Conservation (phyloP, 1,139 yeast genomes). For the Debaryomycetaceae sp. region DNA sequence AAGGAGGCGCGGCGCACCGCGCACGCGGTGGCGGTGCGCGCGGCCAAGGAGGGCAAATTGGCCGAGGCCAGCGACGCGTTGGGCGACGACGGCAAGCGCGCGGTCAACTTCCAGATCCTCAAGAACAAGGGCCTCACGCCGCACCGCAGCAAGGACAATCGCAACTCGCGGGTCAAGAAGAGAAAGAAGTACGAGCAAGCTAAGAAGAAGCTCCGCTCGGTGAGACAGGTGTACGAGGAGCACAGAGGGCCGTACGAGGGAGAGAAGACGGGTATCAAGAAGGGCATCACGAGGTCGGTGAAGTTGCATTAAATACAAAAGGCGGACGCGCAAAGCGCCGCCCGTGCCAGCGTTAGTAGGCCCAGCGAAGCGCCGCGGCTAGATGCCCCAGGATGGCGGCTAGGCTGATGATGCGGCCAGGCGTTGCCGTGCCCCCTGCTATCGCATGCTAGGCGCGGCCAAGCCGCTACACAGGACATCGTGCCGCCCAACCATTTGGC, state of each 20-base stretch:
- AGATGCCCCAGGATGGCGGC: too few relatives aligned
- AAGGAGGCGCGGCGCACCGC: conserved; percentile 56
- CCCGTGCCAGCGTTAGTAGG: too few relatives aligned
- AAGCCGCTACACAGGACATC: too few relatives aligned
- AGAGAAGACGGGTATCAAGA: conserved; percentile 96
- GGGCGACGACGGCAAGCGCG: conserved; percentile 87
- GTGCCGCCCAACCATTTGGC: too few relatives aligned
- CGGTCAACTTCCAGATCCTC: conserved; percentile 86
- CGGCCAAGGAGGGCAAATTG: conserved; percentile 82
- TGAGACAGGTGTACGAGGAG: conserved; percentile 80
- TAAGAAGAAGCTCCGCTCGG: conserved; percentile 86
- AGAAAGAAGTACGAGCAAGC: conserved; percentile 95
- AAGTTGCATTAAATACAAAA: conserved; percentile 61
- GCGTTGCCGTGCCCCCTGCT: too few relatives aligned
- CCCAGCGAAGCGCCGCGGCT: too few relatives aligned
- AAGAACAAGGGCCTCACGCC: conserved; percentile 96
- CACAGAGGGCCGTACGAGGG: conserved; percentile 86
- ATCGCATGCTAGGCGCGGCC: too few relatives aligned
- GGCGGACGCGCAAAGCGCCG: too few relatives aligned
- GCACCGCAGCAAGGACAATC: conserved; percentile 84
- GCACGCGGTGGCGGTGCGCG: conserved; percentile 68
- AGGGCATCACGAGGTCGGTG: conserved; percentile 82
- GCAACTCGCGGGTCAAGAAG: conserved; percentile 97
- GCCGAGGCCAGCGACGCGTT: conserved; percentile 63
- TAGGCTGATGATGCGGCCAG: conserved; percentile 1